Conservation (phyloP, 2,329 filamentous ascomycete species). For the Nemania abortiva region DNA sequence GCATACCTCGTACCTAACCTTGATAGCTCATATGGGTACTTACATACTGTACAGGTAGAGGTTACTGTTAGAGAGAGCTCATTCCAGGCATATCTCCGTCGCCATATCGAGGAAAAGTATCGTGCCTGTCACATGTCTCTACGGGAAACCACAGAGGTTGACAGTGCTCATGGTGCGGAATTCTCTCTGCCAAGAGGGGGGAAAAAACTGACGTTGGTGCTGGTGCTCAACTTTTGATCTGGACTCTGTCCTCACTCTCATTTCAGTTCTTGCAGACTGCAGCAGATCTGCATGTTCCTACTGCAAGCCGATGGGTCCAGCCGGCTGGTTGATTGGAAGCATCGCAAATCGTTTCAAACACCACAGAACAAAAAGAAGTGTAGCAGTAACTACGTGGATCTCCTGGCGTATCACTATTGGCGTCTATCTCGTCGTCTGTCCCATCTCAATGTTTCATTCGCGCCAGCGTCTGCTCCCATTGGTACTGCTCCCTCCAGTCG, state of each 20-base stretch:
- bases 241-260: conserved; percentile 43
- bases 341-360: conserved; percentile 31
- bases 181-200: conserved; percentile 9
- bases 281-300: conserved; percentile 45
- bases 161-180: not conserved
- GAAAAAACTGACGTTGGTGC: conserved; percentile 18
- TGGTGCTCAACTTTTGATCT: conserved; percentile 23
- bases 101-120: not conserved
- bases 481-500: conserved; percentile 9
- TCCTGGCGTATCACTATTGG: conserved; percentile 37
- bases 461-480: conserved; percentile 4
- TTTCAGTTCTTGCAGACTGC: conserved; percentile 44
- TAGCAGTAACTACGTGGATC: conserved; percentile 25
- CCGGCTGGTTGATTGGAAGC: conserved; percentile 28
- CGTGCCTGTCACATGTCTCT: not conserved
- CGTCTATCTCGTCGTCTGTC: conserved; percentile 22
- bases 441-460: conserved; percentile 24
- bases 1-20: not conserved
- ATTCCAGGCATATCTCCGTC: not conserved
- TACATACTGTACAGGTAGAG: too few relatives aligned
- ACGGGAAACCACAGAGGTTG: not conserved
- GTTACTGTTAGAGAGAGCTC: not conserved
- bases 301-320: conserved; percentile 45
- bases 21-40: not conserved
- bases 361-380: conserved; percentile 23